Evolutionary conservation across 2,329 filamentous ascomycete species (phyloP), one percentile per base, ranked within the genome.

Genomic region (Pseudogymnoascus sp.): DNA sequence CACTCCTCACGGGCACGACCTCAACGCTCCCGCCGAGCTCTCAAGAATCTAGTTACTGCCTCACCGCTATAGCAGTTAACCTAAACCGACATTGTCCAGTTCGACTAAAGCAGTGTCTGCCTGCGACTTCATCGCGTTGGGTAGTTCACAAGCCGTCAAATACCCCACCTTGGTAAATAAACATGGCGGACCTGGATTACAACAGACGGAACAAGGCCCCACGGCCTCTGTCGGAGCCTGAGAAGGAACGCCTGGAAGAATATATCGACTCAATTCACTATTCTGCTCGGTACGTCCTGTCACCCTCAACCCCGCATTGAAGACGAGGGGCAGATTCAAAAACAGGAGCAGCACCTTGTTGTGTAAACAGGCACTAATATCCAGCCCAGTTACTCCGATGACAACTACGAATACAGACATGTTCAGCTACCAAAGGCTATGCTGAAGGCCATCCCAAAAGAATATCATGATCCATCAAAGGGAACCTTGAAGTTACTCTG

Each of bases 361-460:
- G 48, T 55, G 48, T 55, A 55, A 21, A 55, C 48, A 55, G 48
- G 27, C 48, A 63, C 67, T 67, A 31, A 69, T 65, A 68, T 66
- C 12, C 48, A 39, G 21, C 59, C 35, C 73, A 97, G 94, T 75
- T 99, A 99, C 75, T 92, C 88, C 29, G 94, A 99, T 72, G 87
- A 85, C 76, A 85, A 94, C 75, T 96, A 87, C 76, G 94, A 99
- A 78, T 99, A 99, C 78, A 90, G 94, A 67, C 94, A 99, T 76
- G 94, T 99, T 63, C 92, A 97, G 76, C 85, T 99, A 31, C 94
- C 94, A 45, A 99, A 99, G 78, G 87, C 91, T 69, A 99, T 99
- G 94, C 86, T 99, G 67, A 97, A 97, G 78, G 89, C 85, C 40
- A 97, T 99, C 69, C 94, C 94, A 18, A 88, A 92, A 74, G 93